Conservation (phyloP, 192 early-diverging fungal genomes). For the Podila epigama region DNA sequence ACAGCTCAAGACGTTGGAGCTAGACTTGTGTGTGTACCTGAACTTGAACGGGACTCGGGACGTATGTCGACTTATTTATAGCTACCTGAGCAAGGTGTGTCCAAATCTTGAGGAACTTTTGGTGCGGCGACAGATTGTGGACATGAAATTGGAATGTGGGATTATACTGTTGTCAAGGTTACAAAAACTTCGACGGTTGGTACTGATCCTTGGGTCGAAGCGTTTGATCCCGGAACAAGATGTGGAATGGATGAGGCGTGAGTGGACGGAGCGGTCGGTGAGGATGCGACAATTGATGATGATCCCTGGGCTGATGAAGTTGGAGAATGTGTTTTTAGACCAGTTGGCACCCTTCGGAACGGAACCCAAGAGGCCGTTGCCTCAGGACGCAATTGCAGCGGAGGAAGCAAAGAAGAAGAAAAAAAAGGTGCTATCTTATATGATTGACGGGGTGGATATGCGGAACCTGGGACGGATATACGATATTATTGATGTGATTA, state of each 20-base stretch:
- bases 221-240: neutral
- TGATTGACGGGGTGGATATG: neutral
- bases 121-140: neutral
- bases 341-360: neutral
- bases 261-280: too few relatives aligned
- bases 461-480: neutral
- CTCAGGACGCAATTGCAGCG: neutral
- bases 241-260: neutral
- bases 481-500: neutral
- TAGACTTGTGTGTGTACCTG: neutral
- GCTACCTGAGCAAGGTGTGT: neutral
- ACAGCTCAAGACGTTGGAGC: neutral
- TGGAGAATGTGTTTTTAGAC: neutral
- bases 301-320: neutral
- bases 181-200: neutral
- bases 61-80: neutral
- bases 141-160: neutral
- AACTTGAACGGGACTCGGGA: neutral
- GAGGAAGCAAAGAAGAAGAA: too few relatives aligned
- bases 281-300: too few relatives aligned
- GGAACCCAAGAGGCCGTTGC: neutral
- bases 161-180: neutral
- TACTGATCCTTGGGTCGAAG: neutral
- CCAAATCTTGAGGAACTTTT: neutral
- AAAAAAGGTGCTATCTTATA: too few relatives aligned